Percentiles rank a stretch among this genome's conserved stretches.
Conservation (phyloP, 768 basidiomycete genomes). For the Lenzites betulinus region DNA sequence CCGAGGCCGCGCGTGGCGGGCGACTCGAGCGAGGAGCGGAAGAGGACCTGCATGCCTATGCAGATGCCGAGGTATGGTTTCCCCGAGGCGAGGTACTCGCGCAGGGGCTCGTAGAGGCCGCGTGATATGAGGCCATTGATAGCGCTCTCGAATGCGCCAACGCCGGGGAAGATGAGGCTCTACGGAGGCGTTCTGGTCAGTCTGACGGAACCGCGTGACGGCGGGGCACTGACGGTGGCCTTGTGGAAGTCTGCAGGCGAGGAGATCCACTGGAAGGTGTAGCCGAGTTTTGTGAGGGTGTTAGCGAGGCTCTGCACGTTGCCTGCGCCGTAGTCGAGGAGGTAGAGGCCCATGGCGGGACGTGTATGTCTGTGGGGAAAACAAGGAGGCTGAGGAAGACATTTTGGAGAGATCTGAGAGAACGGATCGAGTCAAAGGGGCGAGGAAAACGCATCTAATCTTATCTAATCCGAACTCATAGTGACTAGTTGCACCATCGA, state of each 20-base stretch:
- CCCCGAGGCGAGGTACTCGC: slow-evolving; percentile 81
- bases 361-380: not conserved
- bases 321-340: slow-evolving; percentile 97
- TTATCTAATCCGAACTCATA: slow-evolving; percentile 13
- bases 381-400: slow-evolving; percentile 2
- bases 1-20: slow-evolving; percentile 70
- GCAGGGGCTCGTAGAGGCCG: slow-evolving; percentile 79
- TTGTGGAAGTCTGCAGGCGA: slow-evolving; percentile 78
- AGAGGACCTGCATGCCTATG: slow-evolving; percentile 97
- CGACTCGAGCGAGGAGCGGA: slow-evolving; percentile 82
- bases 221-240: slow-evolving; percentile 63
- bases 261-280: slow-evolving; percentile 88
- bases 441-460: slow-evolving; percentile 23
- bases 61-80: slow-evolving; percentile 97
- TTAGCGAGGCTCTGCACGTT: slow-evolving; percentile 95
- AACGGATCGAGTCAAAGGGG: slow-evolving; percentile 14
- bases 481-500: slow-evolving; percentile 10
- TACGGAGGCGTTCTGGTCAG: slow-evolving; percentile 36
- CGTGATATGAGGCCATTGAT: slow-evolving; percentile 71
- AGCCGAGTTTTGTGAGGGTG: slow-evolving; percentile 80
- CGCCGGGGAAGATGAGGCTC: slow-evolving; percentile 96
- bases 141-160: slow-evolving; percentile 90
- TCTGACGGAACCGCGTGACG: slow-evolving; percentile 9
- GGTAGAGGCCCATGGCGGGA: slow-evolving; percentile 63
- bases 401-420: slow-evolving; percentile 11